A percentile compares a stretch with the other conserved stretches of the same genome.
Conservation (phyloP, 1,284 basidiomycete genomes). For the Boletus smithii region DNA sequence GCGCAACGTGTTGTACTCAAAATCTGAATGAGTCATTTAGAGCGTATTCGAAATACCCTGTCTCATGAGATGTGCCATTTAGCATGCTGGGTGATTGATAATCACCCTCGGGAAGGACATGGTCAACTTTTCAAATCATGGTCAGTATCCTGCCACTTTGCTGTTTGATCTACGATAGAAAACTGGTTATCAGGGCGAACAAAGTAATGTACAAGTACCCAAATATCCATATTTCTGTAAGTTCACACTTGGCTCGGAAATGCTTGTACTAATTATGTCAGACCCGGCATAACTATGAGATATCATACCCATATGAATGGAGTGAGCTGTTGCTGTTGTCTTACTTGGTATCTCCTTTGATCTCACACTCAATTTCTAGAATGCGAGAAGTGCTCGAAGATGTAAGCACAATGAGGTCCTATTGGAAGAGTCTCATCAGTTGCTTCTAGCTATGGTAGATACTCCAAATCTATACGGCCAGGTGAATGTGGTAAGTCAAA, state of each 20-base stretch:
- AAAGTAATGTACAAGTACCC: conserved; percentile 59
- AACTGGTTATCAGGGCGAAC: conserved; percentile 46
- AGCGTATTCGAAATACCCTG: conserved; percentile 73
- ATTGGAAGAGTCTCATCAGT: conserved; percentile 4
- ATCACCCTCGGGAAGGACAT: conserved; percentile 63
- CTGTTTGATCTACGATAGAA: not conserved
- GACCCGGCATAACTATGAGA: conserved; percentile 75
- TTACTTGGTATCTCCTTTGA: not conserved
- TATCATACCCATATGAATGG: conserved; percentile 76
- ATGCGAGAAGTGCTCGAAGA: conserved; percentile 64
- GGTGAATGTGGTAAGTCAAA: conserved; percentile 55
- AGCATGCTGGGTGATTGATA: conserved; percentile 76
- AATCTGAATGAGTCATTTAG: conserved; percentile 34
- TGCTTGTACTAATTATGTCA: conserved; percentile 28
- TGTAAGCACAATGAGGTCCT: conserved; percentile 41
- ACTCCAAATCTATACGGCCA: conserved; percentile 71
- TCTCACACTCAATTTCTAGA: conserved; percentile 36
- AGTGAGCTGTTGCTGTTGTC: conserved; percentile 40
- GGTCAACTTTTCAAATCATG: conserved; percentile 68
- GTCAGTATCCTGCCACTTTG: conserved; percentile 37
- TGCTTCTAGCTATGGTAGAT: conserved; percentile 63
- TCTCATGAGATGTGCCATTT: conserved; percentile 89
- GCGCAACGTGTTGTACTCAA: not conserved
- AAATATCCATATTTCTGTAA: conserved; percentile 71
- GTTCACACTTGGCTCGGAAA: conserved; percentile 15